Evolutionary conservation across 2,329 filamentous ascomycete species (phyloP).

Genomic region (Penicillium sp.): DNA sequence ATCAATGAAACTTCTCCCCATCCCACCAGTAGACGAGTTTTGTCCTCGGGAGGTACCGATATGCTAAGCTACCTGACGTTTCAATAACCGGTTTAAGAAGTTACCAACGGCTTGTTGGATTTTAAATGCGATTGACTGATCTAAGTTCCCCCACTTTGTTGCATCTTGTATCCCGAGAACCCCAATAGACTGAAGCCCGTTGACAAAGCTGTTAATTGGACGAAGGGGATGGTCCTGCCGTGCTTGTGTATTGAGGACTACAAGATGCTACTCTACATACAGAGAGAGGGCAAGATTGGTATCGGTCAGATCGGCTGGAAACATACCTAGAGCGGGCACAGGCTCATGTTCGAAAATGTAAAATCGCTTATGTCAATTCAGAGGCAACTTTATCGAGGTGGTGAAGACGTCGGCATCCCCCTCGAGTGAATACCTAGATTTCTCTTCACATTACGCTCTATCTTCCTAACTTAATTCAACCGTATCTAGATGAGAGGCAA

Average conservation of each 20-base stretch:
- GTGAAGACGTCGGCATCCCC: too few species aligned
- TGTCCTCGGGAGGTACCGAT: neutral
- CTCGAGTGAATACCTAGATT: too few species aligned
- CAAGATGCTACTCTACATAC: neutral
- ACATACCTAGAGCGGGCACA: too few species aligned
- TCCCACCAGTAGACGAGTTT: neutral
- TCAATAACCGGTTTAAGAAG: constrained; percentile 2
- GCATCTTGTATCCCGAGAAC: neutral
- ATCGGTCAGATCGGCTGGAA: neutral
- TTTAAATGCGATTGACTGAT: constrained; percentile 2
- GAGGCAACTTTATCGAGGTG: too few species aligned
- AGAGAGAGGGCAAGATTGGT: neutral
- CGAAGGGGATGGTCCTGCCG: neutral
- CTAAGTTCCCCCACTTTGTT: neutral
- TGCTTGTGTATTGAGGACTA: neutral
- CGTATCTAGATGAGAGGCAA: too few species aligned
- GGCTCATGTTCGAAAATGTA: too few species aligned
- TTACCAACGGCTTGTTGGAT: constrained; percentile 3
- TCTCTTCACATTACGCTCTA: too few species aligned
- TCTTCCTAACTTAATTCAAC: too few species aligned
- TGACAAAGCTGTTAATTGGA: neutral
- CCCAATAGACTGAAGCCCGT: neutral
- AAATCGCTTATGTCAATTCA: too few species aligned
- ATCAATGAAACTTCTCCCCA: too few species aligned
- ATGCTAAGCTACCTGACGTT: neutral